Base-by-base conservation (phyloP, 371 early-diverging fungal species). In the Apophysomyces elegans region DNA sequence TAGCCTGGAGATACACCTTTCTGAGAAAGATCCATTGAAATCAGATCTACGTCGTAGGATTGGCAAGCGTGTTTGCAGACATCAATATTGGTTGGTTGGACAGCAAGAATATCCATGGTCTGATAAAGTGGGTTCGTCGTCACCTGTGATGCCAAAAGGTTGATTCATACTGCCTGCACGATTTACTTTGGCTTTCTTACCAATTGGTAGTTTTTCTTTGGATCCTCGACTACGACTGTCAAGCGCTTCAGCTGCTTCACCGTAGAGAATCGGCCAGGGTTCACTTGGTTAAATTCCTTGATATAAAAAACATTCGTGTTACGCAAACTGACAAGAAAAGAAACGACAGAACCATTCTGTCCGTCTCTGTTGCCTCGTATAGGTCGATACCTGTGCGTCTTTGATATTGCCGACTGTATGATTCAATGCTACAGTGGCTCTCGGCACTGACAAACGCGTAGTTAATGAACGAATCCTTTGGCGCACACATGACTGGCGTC, bases 21-120 rank as follows among this genome's bases (percentile, higher is more conserved):
- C 36, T 61, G 54, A 0, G 86, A 83, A 73, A 95, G 76, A 74
- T 96, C 96, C 21, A 98, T 71, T 9, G 95, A 89, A 37, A 98
- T 95, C 56, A 98, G 80, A 71, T 98, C 98, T 14, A 94, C 81
- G 18, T 95, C 95, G 50, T 89, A 82, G 16, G 85, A 81, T 44
- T 84, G 79, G 75, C 96, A 94, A 1, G 95, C 94, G 14, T 86
- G 79, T 56, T 87, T 88, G 64, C 96, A 88, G 1, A 87, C 73
- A 66, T 95, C 94, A 50, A 95, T 91, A 35, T 75, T 86, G 1
- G 81, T 86, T 1, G 97, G 97, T 58, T 87, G 86, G 11, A 92
- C 93, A 7, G 97, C 93, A 11, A 97, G 69, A 21, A 98, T 73
- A 76, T 97, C 96, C 69, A 91, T 92, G 13, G 82, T 64, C 18